Evolutionary conservation across 371 early-diverging fungal genomes (phyloP), one percentile per base, ranked within the genome.

Genomic region (Lichtheimia corymbifera): DNA sequence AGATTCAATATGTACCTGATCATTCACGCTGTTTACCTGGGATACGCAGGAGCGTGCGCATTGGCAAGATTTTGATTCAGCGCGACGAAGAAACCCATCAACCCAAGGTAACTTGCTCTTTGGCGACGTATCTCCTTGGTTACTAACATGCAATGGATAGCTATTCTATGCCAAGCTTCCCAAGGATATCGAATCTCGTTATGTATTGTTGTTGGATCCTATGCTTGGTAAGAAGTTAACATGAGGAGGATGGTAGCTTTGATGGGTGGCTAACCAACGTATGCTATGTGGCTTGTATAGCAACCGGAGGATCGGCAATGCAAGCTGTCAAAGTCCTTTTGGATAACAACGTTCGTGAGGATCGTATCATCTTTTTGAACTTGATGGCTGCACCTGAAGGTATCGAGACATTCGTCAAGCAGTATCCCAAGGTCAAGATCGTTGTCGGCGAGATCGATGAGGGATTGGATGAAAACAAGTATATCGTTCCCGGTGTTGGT

Each of bases 61-160:
- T 97, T 55, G 97, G 97, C 60, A 95, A 95, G 74, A 94, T 97
- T 45, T 69, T 97, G 66, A 97, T 97, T 64, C 97, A 96, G 75
- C 85, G 96, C 59, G 93, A 97, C 66, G 96, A 95, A 79, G 92
- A 92, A 70, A 97, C 97, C 2, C 94, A 93, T 24, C 71, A 84
- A 70, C 93, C 97, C 22, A 91, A 91, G 76, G 85, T 87, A 73
- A 60, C 28, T 14, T 9, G 11, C 2, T 35, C 2, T 11, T 35
- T 35, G 11, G 47, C 9, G 11, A 17, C 47, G 1, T 0, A 11
- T 30, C 17, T 55, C 17, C 15, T 40, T 55, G 22, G 28, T 27
- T 27, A 24, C 51, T 62, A 22, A 44, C 50, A 47, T 17, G 47
- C 1, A 2, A 17, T 6, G 30, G 56, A 18, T 63, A 87, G 88